These are phyloP conservation scores for Blastomyces emzantsi DNA, from an alignment of 2,329 filamentous ascomycete species.

Conservation along the genomic window DNA sequence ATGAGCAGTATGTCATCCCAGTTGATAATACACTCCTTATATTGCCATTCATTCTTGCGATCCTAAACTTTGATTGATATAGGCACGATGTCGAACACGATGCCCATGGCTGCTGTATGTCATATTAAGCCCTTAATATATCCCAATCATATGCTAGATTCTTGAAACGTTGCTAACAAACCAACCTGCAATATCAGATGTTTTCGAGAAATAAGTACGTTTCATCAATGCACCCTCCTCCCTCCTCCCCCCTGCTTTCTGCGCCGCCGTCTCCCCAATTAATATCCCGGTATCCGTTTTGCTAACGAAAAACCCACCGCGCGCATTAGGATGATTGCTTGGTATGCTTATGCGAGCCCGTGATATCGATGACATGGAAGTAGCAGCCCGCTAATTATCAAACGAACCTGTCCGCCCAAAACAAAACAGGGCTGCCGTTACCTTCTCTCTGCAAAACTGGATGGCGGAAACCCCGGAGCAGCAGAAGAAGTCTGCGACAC, in stretches of 20 bases:
- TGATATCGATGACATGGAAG: not conserved
- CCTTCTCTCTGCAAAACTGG: constrained; percentile 42
- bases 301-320: not conserved
- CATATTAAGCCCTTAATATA: no score
- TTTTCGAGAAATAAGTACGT: constrained; percentile 78
- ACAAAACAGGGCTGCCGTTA: constrained; percentile 36
- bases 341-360: constrained; percentile 35
- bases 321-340: constrained; percentile 51
- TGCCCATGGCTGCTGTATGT: constrained; percentile 82
- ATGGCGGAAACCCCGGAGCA: constrained; percentile 42
- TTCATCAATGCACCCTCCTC: not conserved
- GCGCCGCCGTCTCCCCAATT: not conserved
- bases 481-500: constrained; percentile 55
- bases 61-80: not conserved
- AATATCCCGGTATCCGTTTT: not conserved
- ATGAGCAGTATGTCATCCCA: constrained; percentile 52
- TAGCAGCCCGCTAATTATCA: not conserved
- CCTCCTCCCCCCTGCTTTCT: not conserved
- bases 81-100: constrained; percentile 61
- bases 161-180: not conserved
- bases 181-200: constrained; percentile 47
- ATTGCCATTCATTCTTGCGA: not conserved
- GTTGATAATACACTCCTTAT: constrained; percentile 5
- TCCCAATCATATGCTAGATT: not conserved
- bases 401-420: not conserved